Evolutionary conservation across 192 early-diverging fungal species (phyloP).

Genomic region (Backusella macrospora): DNA sequence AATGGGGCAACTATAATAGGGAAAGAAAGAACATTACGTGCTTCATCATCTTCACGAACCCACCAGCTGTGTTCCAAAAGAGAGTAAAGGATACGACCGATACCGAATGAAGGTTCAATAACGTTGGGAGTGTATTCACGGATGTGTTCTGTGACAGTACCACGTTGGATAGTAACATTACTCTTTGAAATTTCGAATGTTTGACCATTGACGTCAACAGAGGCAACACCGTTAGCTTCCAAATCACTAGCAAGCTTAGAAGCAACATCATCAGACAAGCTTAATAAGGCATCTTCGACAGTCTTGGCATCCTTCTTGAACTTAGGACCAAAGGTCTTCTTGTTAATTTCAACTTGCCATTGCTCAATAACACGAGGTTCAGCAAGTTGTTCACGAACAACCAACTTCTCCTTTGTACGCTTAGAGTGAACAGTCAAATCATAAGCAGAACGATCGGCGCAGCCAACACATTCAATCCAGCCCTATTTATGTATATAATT

Average conservation of each 20-base stretch:
- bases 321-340: constrained; percentile 92
- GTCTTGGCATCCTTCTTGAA: constrained; percentile 92
- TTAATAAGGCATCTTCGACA: constrained; percentile 77
- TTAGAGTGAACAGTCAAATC: constrained; percentile 92
- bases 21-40: constrained; percentile 90
- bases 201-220: constrained; percentile 64
- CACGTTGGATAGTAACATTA: constrained; percentile 40
- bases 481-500: constrained; percentile 54
- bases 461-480: constrained; percentile 99
- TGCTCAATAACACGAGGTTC: constrained; percentile 80
- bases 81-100: constrained; percentile 96
- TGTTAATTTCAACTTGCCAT: constrained; percentile 85
- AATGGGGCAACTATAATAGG: constrained; percentile 90
- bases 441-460: constrained; percentile 98
- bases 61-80: constrained; percentile 95
- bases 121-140: constrained; percentile 98
- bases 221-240: constrained; percentile 50
- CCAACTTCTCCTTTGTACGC: constrained; percentile 89
- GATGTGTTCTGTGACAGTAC: constrained; percentile 52
- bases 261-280: constrained; percentile 56
- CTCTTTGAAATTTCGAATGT: constrained; percentile 61
- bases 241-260: constrained; percentile 60
- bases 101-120: constrained; percentile 99
- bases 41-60: constrained; percentile 87
- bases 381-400: constrained; percentile 86